phyloP scores from a whole-genome alignment of 2,329 filamentous ascomycete genomes.

The Epichloe aotearoae region DNA sequence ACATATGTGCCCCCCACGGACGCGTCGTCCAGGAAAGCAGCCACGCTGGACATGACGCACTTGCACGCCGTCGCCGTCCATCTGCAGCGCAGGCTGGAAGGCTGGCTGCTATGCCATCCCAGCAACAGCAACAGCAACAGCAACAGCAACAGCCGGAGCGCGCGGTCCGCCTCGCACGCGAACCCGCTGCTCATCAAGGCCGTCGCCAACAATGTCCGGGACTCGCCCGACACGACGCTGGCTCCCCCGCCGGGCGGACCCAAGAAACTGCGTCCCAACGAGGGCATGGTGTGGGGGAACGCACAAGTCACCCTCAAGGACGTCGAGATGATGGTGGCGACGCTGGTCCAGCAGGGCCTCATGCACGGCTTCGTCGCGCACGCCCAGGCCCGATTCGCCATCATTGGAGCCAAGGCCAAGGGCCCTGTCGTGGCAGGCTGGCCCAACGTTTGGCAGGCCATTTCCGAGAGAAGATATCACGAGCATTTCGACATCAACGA shows the following conservation, averaged over 20 bases:
- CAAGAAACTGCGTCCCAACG: conserved; percentile 38
- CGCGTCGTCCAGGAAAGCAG: conserved; percentile 46
- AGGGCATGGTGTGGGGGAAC: conserved; percentile 53
- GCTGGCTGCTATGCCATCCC: conserved; percentile 32
- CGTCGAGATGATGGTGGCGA: conserved; percentile 65
- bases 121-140: conserved; percentile 10
- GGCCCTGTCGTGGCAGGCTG: conserved; percentile 59
- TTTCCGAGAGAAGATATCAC: conserved; percentile 45
- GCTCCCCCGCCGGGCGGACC: conserved; percentile 32
- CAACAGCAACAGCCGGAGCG: conserved; percentile 10
- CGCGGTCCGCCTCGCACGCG: conserved; percentile 26
- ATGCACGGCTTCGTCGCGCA: conserved; percentile 78
- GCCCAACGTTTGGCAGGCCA: conserved; percentile 57
- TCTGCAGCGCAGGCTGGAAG: conserved; percentile 51
- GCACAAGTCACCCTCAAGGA: conserved; percentile 45
- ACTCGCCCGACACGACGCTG: conserved; percentile 27
- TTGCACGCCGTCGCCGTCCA: conserved; percentile 50
- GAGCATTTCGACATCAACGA: conserved; percentile 48
- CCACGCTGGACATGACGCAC: conserved; percentile 60
- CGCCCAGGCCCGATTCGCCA: conserved; percentile 62
- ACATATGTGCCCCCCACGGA: conserved; percentile 55
- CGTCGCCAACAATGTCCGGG: conserved; percentile 31
- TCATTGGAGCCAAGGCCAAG: conserved; percentile 60
- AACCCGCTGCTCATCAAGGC: conserved; percentile 39
- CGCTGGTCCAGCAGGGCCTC: conserved; percentile 66